Evolutionary conservation across 2,329 filamentous ascomycete genomes (phyloP).

Genomic region (Xylaria hypoxylon): DNA sequence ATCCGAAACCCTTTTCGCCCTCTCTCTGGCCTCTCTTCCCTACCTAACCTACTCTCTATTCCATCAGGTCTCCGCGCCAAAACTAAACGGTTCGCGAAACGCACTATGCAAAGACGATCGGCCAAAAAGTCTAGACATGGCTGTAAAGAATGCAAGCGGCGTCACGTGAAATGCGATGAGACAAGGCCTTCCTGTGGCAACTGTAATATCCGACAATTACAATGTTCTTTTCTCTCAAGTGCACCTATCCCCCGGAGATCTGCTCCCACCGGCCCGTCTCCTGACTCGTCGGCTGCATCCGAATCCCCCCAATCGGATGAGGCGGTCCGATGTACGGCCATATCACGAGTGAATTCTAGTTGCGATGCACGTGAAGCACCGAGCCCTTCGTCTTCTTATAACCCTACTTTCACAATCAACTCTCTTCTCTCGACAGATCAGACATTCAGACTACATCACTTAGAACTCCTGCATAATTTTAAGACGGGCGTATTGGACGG

Average conservation of each 20-base stretch:
- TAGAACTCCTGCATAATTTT: conserved; percentile 55
- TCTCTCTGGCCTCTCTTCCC: neutral
- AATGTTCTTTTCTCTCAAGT: conserved; percentile 50
- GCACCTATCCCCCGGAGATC: conserved; percentile 24
- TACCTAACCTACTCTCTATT: no score
- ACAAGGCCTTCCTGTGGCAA: conserved; percentile 55
- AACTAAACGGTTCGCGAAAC: neutral
- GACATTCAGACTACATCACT: conserved; percentile 54
- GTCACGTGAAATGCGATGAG: conserved; percentile 55
- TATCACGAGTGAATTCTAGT: neutral
- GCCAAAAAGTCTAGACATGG: conserved; percentile 42
- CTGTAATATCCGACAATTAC: conserved; percentile 53
- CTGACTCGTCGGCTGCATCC: neutral
- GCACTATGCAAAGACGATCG: conserved; percentile 22
- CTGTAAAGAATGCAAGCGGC: conserved; percentile 42
- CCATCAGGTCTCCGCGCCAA: no score
- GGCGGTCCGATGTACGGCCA: neutral
- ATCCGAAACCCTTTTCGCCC: neutral
- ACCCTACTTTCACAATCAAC: conserved; percentile 10
- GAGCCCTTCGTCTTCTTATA: neutral
- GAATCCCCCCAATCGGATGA: neutral
- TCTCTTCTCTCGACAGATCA: conserved; percentile 27
- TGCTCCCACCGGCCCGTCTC: neutral
- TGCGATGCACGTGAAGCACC: neutral
- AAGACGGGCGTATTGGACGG: conserved; percentile 45